phyloP scores from a whole-genome alignment of 768 basidiomycete genomes.

The Hortiboletus campestris region DNA sequence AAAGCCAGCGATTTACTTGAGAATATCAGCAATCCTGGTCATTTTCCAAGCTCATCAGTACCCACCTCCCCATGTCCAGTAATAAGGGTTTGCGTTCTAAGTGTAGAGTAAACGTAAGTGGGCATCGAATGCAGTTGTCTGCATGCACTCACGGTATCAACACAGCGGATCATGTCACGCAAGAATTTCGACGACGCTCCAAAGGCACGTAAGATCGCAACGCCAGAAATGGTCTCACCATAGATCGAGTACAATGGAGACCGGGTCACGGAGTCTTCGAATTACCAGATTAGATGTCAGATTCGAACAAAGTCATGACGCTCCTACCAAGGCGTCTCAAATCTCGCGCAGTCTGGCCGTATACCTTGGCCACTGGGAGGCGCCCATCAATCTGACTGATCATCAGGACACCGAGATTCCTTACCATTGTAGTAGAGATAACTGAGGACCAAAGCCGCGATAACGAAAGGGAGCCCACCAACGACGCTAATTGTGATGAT shows the following conservation, averaged over 20 bases:
- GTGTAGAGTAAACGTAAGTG: not conserved
- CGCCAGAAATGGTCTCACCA: constrained; percentile 50
- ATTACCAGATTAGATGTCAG: not conserved
- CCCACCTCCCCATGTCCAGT: constrained; percentile 89
- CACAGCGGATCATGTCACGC: constrained; percentile 78
- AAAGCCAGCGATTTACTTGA: constrained; percentile 87
- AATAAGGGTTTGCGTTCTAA: constrained; percentile 69
- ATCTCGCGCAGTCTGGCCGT: constrained; percentile 84
- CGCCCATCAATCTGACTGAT: constrained; percentile 3
- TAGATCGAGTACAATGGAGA: constrained; percentile 49
- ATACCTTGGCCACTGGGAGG: constrained; percentile 43
- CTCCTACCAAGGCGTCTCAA: constrained; percentile 71
- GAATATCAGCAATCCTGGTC: constrained; percentile 5
- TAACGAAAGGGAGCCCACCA: constrained; percentile 73
- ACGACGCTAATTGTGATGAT: constrained; percentile 72
- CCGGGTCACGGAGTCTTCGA: constrained; percentile 45
- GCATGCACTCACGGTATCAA: constrained; percentile 62
- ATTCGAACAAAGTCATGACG: not conserved
- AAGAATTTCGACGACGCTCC: constrained; percentile 86
- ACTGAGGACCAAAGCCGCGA: constrained; percentile 56
- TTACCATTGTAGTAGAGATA: constrained; percentile 70
- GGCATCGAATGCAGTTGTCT: not conserved
- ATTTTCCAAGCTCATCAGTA: not conserved
- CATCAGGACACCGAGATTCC: constrained; percentile 11
- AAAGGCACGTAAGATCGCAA: constrained; percentile 70